These are phyloP conservation scores for Sporothrix euskadiensis DNA, from an alignment of 2,329 filamentous ascomycete species.

Conservation along the genomic window DNA sequence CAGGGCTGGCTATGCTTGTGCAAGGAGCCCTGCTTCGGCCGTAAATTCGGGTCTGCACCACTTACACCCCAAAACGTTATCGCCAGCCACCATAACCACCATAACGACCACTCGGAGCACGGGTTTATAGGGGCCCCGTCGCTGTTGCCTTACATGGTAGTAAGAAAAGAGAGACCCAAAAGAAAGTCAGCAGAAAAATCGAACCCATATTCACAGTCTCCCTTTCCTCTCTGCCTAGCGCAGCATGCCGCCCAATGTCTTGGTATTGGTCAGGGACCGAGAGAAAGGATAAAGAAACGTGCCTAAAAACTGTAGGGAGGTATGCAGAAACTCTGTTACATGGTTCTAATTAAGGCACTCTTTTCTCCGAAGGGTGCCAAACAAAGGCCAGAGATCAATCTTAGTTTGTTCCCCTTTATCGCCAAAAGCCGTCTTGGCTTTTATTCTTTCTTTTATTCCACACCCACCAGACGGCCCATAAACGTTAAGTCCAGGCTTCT, in stretches of 20 bases:
- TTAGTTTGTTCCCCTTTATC: neutral
- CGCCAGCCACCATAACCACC: neutral
- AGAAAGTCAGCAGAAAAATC: too few relatives aligned
- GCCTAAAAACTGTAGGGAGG: neutral
- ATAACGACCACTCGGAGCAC: neutral
- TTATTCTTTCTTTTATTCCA: neutral
- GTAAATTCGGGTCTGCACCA: constrained; percentile 15
- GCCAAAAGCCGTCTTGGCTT: neutral
- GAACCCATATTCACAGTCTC: neutral
- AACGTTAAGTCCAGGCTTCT: constrained; percentile 2
- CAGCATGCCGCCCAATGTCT: neutral
- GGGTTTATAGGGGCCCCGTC: neutral
- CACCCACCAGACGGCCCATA: neutral
- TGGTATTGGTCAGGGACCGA: neutral
- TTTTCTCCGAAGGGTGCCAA: neutral
- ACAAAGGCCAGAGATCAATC: too few relatives aligned
- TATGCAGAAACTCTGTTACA: neutral
- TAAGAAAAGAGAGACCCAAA: neutral
- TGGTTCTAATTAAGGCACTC: constrained; percentile 1
- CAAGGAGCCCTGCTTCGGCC: neutral
- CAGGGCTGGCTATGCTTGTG: neutral
- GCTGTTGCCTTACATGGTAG: neutral
- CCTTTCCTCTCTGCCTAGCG: neutral
- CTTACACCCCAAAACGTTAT: neutral
- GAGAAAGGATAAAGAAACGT: neutral